phyloP scores from a whole-genome alignment of 2,329 filamentous ascomycete genomes.

The Xylaria sp. region DNA sequence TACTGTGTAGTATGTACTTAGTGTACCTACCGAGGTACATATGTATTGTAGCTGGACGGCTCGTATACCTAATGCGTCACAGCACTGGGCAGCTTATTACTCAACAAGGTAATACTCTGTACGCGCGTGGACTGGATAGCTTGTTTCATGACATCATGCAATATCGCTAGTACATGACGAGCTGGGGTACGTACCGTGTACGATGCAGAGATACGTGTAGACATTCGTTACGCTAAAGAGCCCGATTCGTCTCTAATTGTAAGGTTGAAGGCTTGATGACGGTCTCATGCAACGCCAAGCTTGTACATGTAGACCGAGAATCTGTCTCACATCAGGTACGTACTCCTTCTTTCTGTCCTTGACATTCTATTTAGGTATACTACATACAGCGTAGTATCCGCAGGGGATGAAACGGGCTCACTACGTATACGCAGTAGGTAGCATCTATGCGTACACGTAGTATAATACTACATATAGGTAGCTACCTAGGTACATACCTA shows the following conservation, averaged over 20 bases:
- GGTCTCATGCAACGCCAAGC: conserved; percentile 1
- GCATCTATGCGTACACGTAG: too few species aligned
- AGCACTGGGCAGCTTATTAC: not conserved
- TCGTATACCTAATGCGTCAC: not conserved
- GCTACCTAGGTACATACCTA: too few species aligned
- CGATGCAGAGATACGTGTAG: too few species aligned
- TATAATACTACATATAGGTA: not conserved
- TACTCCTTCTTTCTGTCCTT: not conserved
- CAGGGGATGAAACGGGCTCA: not conserved
- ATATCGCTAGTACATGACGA: conserved; percentile 14
- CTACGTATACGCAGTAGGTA: too few species aligned
- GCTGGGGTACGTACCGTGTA: not conserved
- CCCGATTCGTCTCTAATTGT: conserved; percentile 17
- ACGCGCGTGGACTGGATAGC: too few species aligned
- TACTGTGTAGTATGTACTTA: too few species aligned
- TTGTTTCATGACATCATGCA: conserved; percentile 37
- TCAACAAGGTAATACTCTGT: not conserved
- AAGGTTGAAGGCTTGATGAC: not conserved
- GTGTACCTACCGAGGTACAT: too few species aligned
- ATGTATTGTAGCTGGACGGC: not conserved
- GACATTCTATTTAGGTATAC: not conserved
- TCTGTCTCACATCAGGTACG: not conserved
- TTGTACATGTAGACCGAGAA: not conserved
- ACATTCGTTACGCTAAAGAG: conserved; percentile 8
- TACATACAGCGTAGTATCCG: not conserved